Base-by-base conservation (phyloP, 331 rosid genomes). In the Rhamnella rubrinervis region DNA sequence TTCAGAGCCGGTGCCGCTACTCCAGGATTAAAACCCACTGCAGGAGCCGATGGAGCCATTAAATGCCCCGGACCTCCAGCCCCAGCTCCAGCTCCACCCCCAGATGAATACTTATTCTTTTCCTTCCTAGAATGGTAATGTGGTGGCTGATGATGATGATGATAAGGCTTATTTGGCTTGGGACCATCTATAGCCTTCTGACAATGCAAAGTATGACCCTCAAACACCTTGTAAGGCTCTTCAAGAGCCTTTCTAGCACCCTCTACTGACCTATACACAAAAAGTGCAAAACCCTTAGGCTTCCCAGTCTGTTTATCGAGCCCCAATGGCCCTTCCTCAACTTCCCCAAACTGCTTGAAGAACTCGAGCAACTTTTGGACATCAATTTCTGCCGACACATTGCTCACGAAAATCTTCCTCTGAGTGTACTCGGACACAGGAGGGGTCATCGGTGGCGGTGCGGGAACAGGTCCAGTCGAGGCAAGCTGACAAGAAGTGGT, bases 391-490 rank as follows among this genome's bases (percentile, higher is more conserved):
- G 88, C 66, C n/a, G 74, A 75, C 49, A 89, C 96, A 56, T 89
- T 89, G 78, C 91, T 84, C 38, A 89, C 96, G 55, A 85, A 89
- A 46, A 89, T 89, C 87, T 89, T 89, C 89, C 90, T 76, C 72
- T 46, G 82, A 9, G 82, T 78, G 65, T 78, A 84, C 59, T 82
- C 92, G 0, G 89, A 80, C 0, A 84, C 80, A 0, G 77, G 63
- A 1, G 79, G 76, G 0, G 47, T 75, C 0, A 47, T 69, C 0
- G 89, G 84, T 0, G 87, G 85, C 0, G 85, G 81, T 0, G 92
- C 81, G 0, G 87, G 87, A 13, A 84, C 92, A 1, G 92, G 92
- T 6, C 93, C 93, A 0, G 83, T 83, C 1, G 90, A 82, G 15
- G 93, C 90, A 28, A 87, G 73, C 28, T 87, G 93, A 17, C 86